Evolutionary conservation across 1,139 yeast species (phyloP).

Genomic region (Kodamaea sp.): DNA sequence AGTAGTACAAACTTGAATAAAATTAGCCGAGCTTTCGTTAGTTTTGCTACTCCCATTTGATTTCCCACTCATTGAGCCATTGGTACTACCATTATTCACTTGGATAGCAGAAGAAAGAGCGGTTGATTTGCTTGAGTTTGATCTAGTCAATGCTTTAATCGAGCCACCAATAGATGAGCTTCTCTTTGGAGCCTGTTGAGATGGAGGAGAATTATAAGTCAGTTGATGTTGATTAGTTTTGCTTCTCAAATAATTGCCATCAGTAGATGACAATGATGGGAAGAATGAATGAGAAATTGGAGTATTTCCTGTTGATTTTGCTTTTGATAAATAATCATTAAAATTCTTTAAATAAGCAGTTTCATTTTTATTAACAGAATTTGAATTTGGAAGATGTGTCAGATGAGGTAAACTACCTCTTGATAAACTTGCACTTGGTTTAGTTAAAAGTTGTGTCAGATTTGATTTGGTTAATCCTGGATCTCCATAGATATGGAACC

Average conservation of each 20-base stretch:
- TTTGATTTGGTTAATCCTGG: slow-evolving; percentile 21
- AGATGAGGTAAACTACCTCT: slow-evolving; percentile 14
- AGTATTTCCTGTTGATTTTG: slow-evolving; percentile 21
- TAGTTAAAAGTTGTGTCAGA: slow-evolving; percentile 13
- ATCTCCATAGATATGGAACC: slow-evolving; percentile 36
- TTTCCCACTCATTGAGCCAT: neutral
- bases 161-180: slow-evolving; percentile 4
- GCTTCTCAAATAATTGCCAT: neutral
- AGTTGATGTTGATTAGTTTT: neutral
- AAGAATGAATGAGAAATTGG: slow-evolving; percentile 18
- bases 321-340: slow-evolving; percentile 40
- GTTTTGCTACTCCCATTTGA: neutral
- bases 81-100: neutral
- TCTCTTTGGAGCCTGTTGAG: slow-evolving; percentile 13
- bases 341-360: slow-evolving; percentile 33
- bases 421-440: slow-evolving; percentile 25
- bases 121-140: neutral
- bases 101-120: neutral
- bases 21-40: slow-evolving; percentile 12
- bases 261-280: slow-evolving; percentile 1
- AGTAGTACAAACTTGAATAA: slow-evolving; percentile 36
- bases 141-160: slow-evolving; percentile 3
- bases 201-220: slow-evolving; percentile 8
- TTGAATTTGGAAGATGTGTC: slow-evolving; percentile 2
- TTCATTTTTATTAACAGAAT: neutral